Evolutionary conservation across 2,329 filamentous ascomycete species (phyloP).

Genomic region (Ophiostoma ips): DNA sequence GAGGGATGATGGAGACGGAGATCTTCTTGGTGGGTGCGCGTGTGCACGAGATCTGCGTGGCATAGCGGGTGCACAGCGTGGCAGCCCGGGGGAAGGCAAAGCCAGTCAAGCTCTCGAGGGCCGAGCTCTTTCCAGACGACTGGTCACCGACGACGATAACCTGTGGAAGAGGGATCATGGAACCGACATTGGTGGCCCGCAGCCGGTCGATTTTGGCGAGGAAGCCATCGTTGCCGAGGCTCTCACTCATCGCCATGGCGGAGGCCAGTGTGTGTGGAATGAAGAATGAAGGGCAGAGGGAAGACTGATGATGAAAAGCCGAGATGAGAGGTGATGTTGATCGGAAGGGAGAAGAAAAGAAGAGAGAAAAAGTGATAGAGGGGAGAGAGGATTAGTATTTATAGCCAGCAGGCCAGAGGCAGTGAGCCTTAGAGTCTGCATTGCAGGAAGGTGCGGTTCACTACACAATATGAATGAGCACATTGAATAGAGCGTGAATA

Average conservation of each 20-base stretch:
- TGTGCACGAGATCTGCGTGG: conserved; percentile 18
- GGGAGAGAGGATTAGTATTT: not conserved
- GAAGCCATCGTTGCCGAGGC: conserved; percentile 14
- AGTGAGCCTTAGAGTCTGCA: too few relatives aligned
- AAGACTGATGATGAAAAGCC: not conserved
- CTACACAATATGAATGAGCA: not conserved
- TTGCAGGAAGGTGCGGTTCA: not conserved
- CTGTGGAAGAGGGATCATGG: conserved; percentile 24
- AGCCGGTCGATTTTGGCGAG: conserved; percentile 18
- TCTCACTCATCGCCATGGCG: not conserved
- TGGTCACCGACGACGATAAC: conserved; percentile 63
- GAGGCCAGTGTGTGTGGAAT: not conserved
- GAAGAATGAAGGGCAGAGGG: not conserved
- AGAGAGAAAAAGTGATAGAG: not conserved
- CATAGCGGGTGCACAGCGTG: conserved; percentile 17
- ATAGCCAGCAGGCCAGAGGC: not conserved
- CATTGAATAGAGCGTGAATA: not conserved
- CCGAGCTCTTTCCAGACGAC: conserved; percentile 62
- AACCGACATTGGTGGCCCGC: conserved; percentile 16
- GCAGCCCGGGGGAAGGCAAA: conserved; percentile 17
- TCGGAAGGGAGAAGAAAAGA: not conserved
- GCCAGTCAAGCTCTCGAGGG: conserved; percentile 42
- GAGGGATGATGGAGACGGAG: conserved; percentile 18
- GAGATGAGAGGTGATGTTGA: not conserved
- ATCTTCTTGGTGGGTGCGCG: conserved; percentile 17